Percentiles rank a stretch among this genome's conserved stretches.
Conservation (phyloP, 371 early-diverging fungal genomes). For the Mortierella sp. region DNA sequence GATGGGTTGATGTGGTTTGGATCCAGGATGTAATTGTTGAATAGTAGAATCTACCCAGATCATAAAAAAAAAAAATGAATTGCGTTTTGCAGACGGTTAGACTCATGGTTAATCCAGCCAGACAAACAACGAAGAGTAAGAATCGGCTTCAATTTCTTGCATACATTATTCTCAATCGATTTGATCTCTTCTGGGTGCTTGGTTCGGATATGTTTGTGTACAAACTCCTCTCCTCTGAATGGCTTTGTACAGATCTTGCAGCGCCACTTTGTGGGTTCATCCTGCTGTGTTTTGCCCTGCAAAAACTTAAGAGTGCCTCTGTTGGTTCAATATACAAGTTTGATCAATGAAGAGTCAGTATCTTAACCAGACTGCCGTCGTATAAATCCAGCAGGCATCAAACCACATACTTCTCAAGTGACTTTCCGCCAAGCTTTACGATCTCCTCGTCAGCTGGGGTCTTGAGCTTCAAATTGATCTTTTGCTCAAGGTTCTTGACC, state of each 20-base stretch:
- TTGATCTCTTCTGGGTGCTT: conserved; percentile 88
- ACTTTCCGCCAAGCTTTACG: conserved; percentile 82
- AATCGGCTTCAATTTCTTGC: neutral
- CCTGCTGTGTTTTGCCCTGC: conserved; percentile 67
- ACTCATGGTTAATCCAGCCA: neutral
- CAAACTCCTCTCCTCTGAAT: conserved; percentile 94
- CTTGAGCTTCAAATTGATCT: conserved; percentile 68
- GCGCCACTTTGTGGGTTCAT: conserved; percentile 89
- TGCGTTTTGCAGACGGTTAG: neutral
- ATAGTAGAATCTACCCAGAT: conserved; percentile 65
- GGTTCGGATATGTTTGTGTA: conserved; percentile 89
- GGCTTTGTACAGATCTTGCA: conserved; percentile 94
- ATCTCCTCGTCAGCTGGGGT: conserved; percentile 76
- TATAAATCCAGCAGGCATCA: neutral
- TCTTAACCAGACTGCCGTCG: neutral
- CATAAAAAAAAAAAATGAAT: neutral
- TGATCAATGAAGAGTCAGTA: neutral
- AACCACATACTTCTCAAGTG: conserved; percentile 71
- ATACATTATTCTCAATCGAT: conserved; percentile 67
- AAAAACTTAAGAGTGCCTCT: conserved; percentile 67
- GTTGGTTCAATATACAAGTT: neutral
- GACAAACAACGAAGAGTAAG: neutral
- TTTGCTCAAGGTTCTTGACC: conserved; percentile 76
- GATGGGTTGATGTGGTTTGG: conserved; percentile 73
- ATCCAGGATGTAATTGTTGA: conserved; percentile 92